A percentile compares a stretch with the other conserved stretches of the same genome.
Evolutionary conservation across 2,329 filamentous ascomycete species (phyloP).

Genomic region (Mollisiaceae sp.): DNA sequence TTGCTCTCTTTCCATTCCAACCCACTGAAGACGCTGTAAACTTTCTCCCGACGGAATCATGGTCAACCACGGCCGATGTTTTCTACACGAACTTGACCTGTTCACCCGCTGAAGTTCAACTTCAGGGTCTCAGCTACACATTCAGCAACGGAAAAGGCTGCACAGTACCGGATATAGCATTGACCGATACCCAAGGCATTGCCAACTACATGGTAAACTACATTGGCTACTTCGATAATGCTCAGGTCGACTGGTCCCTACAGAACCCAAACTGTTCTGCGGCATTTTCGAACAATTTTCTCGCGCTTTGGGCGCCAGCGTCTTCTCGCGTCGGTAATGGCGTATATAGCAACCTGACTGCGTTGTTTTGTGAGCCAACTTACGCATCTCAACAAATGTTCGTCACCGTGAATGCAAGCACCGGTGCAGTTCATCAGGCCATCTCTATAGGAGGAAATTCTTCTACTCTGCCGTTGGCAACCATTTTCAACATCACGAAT

Average conservation of each 20-base stretch:
- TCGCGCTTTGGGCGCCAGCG: constrained; percentile 39
- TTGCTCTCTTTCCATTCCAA: constrained; percentile 51
- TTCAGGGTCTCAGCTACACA: constrained; percentile 17
- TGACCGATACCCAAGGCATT: neutral
- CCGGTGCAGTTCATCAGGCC: neutral
- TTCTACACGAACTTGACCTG: constrained; percentile 47
- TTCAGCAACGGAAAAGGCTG: constrained; percentile 49
- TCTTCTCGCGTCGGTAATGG: neutral
- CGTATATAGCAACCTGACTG: constrained; percentile 39
- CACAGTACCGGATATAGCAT: constrained; percentile 34
- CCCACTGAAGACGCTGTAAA: neutral
- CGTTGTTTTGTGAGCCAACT: constrained; percentile 49
- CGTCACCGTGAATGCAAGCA: constrained; percentile 45
- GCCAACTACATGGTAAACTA: constrained; percentile 41
- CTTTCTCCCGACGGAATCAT: constrained; percentile 21
- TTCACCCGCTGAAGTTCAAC: constrained; percentile 41
- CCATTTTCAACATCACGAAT: constrained; percentile 45
- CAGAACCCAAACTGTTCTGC: constrained; percentile 42
- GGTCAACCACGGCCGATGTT: constrained; percentile 40
- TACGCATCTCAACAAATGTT: constrained; percentile 54
- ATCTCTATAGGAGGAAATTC: neutral
- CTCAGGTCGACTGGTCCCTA: constrained; percentile 44
- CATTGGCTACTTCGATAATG: constrained; percentile 48
- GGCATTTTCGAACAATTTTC: constrained; percentile 47
- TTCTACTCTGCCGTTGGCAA: constrained; percentile 33